A percentile compares a stretch with the other conserved stretches of the same genome.
phyloP scores from a whole-genome alignment of 2,329 filamentous ascomycete species.

The Pseudogymnoascus sp. region DNA sequence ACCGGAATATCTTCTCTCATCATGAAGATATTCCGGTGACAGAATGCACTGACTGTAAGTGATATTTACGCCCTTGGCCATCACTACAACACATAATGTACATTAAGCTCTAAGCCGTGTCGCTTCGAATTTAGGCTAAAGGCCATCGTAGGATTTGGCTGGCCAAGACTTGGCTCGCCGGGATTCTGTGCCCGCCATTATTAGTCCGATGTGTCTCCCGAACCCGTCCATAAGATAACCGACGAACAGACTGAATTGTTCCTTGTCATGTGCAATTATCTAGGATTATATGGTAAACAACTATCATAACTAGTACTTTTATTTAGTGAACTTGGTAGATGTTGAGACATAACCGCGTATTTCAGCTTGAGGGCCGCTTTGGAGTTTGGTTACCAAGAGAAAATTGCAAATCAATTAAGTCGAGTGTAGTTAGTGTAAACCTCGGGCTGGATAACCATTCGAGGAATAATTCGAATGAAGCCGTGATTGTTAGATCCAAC shows the following conservation, averaged over 20 bases:
- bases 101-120: background rate
- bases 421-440: background rate
- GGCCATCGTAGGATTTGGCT: background rate
- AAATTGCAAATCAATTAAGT: background rate
- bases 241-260: background rate
- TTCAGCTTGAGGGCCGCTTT: background rate
- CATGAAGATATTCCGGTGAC: background rate
- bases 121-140: background rate
- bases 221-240: background rate
- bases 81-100: background rate
- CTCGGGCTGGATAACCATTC: background rate
- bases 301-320: background rate
- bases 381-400: background rate
- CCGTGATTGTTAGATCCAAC: background rate
- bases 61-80: background rate
- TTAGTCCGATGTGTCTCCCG: background rate
- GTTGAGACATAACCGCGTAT: background rate
- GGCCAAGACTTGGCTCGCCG: background rate
- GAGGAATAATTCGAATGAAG: background rate
- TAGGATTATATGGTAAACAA: background rate
- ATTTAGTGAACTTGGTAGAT: background rate
- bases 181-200: background rate
- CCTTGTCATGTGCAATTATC: background rate
- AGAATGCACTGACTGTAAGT: background rate
- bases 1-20: too few relatives aligned